These are phyloP conservation scores for Curvularia spicifera DNA, from an alignment of 2,329 filamentous ascomycete species.

Conservation along the genomic window DNA sequence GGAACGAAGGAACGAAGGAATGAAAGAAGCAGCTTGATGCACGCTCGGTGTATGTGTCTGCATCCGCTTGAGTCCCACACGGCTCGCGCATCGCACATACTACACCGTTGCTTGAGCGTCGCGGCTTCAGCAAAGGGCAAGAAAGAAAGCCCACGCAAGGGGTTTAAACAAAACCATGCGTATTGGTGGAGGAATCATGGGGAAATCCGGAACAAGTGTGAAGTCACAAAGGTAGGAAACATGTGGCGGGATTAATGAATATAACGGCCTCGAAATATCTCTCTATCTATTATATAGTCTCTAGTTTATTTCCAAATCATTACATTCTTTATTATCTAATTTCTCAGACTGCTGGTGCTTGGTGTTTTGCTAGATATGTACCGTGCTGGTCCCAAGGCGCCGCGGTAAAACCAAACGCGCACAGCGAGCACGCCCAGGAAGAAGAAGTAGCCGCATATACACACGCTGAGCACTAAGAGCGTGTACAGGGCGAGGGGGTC, in stretches of 20 bases:
- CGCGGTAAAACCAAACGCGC: conserved; percentile 37
- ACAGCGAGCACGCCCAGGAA: conserved; percentile 28
- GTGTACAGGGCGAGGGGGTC: conserved; percentile 19
- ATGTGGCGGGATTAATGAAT: conserved; percentile 2
- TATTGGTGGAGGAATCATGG: conserved; percentile 43
- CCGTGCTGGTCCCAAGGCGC: conserved; percentile 16
- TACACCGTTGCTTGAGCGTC: conserved; percentile 45
- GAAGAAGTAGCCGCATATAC: conserved; percentile 29
- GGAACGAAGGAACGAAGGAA: conserved; percentile 25
- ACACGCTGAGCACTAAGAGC: conserved; percentile 23
- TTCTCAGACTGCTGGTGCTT: neutral
- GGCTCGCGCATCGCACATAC: conserved; percentile 27
- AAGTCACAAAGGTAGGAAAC: neutral
- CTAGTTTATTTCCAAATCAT: neutral
- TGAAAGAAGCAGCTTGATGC: conserved; percentile 46
- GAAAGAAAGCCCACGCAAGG: conserved; percentile 5
- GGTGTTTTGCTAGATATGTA: neutral
- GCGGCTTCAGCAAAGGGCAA: conserved; percentile 30
- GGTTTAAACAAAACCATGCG: conserved; percentile 27
- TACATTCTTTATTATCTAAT: neutral
- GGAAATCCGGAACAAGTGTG: neutral
- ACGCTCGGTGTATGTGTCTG: conserved; percentile 25
- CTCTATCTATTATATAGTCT: neutral
- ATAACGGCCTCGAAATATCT: neutral
- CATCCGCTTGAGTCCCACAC: conserved; percentile 29